A percentile compares a stretch with the other conserved stretches of the same genome.
These are phyloP conservation scores for Catunica adiposa DNA, from an alignment of 2,329 filamentous ascomycete species.

Conservation along the genomic window DNA sequence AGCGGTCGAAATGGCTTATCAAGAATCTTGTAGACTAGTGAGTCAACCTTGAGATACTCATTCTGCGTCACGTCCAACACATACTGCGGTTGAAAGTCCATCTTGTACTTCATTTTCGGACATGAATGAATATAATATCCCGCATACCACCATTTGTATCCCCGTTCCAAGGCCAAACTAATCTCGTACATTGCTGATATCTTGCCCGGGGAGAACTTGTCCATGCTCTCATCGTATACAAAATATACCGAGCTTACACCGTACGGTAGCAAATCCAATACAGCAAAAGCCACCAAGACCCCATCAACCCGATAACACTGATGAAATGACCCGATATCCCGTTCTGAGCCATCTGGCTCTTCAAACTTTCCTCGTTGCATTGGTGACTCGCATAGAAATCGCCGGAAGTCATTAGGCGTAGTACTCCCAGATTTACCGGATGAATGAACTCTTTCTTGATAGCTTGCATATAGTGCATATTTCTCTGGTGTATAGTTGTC, in stretches of 20 bases:
- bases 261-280: constrained; percentile 60
- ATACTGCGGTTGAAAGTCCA: constrained; percentile 58
- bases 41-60: constrained; percentile 43
- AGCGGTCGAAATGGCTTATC: background rate
- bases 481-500: constrained; percentile 63
- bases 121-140: constrained; percentile 72
- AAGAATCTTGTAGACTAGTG: constrained; percentile 14
- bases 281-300: constrained; percentile 55
- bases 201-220: constrained; percentile 55
- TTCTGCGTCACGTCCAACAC: constrained; percentile 53
- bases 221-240: constrained; percentile 60
- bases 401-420: constrained; percentile 48
- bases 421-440: constrained; percentile 36
- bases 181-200: constrained; percentile 60
- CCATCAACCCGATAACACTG: constrained; percentile 71
- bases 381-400: constrained; percentile 60
- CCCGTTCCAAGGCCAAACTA: constrained; percentile 48
- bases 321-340: constrained; percentile 55
- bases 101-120: constrained; percentile 74
- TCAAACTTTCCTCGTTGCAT: constrained; percentile 31
- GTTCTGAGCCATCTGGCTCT: constrained; percentile 32
- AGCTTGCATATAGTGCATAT: constrained; percentile 54
- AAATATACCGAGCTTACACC: constrained; percentile 74
- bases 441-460: constrained; percentile 53
- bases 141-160: constrained; percentile 63